Conservation (phyloP, 176 grass and related monocot species). For the Lolium perenne region DNA sequence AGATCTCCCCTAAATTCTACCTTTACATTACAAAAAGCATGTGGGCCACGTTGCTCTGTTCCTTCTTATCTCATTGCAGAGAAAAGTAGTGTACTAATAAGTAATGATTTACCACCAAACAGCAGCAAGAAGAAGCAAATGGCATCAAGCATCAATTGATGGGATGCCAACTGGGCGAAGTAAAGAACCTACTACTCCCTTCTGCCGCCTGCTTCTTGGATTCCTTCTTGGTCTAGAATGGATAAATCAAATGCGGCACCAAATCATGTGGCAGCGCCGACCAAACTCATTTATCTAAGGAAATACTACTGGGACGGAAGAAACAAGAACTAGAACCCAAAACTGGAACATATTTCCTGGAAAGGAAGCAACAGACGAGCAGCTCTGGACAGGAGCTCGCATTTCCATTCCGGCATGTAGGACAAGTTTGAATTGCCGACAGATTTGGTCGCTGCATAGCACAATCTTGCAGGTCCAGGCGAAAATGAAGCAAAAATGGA, state of each 20-base stretch:
- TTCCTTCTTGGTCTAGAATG: conserved; percentile 35
- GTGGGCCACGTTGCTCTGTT: conserved; percentile 36
- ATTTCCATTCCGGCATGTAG: conserved; percentile 27
- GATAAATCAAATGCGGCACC: not conserved
- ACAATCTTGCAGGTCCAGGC: conserved; percentile 22
- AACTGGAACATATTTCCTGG: conserved; percentile 35
- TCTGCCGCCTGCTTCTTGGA: conserved; percentile 36
- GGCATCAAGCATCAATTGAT: conserved; percentile 52
- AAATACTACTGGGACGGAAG: not conserved
- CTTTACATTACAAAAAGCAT: not conserved
- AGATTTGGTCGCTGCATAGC: conserved; percentile 20
- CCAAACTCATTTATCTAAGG: conserved; percentile 20
- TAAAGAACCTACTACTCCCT: conserved; percentile 49
- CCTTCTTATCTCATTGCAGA: conserved; percentile 18
- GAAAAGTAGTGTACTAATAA: not conserved
- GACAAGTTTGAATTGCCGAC: conserved; percentile 16
- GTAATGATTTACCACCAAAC: conserved; percentile 42
- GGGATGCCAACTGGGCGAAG: conserved; percentile 54
- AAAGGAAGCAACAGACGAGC: not conserved
- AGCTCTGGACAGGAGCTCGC: conserved; percentile 12
- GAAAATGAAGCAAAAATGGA: conserved; percentile 6
- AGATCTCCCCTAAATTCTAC: not conserved
- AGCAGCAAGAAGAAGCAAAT: conserved; percentile 43
- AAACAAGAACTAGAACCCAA: conserved; percentile 35
- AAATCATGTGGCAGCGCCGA: conserved; percentile 25